A percentile compares a stretch with the other conserved stretches of the same genome.
Evolutionary conservation across 2,329 filamentous ascomycete species (phyloP).

Genomic region (Claviceps lovelessii): DNA sequence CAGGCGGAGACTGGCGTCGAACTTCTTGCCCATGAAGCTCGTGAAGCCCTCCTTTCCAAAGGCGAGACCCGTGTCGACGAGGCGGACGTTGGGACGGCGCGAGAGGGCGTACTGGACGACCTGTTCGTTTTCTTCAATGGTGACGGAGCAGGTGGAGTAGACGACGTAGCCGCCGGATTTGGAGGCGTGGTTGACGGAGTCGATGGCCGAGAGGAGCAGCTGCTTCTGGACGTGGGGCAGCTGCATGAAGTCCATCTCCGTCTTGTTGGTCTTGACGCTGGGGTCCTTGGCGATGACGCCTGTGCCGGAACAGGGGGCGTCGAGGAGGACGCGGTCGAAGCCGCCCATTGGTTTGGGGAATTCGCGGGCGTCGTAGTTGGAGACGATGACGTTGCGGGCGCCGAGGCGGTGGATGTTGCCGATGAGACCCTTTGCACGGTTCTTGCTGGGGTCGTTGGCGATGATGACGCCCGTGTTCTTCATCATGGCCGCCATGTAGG

Average conservation of each 20-base stretch:
- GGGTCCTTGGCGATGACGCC: constrained; percentile 96
- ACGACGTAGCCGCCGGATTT: constrained; percentile 92
- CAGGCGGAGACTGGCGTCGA: constrained; percentile 70
- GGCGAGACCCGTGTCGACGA: constrained; percentile 78
- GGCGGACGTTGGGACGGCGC: constrained; percentile 82
- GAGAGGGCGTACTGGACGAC: constrained; percentile 88
- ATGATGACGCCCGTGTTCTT: constrained; percentile 85
- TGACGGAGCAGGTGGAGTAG: constrained; percentile 93
- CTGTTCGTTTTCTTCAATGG: constrained; percentile 76
- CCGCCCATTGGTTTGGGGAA: constrained; percentile 92
- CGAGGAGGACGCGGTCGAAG: constrained; percentile 86
- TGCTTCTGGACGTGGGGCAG: constrained; percentile 93
- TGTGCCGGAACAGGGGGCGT: constrained; percentile 91
- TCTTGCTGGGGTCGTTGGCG: constrained; percentile 91
- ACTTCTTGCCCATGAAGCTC: constrained; percentile 79
- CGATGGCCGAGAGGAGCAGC: constrained; percentile 80
- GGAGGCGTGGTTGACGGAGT: constrained; percentile 80
- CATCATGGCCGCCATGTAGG: constrained; percentile 52
- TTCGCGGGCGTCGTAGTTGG: constrained; percentile 85
- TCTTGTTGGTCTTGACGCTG: constrained; percentile 97
- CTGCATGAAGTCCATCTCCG: constrained; percentile 82
- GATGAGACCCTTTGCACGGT: constrained; percentile 88
- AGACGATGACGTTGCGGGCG: constrained; percentile 86
- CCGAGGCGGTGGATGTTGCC: constrained; percentile 95
- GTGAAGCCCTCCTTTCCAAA: constrained; percentile 92